A percentile compares a stretch with the other conserved stretches of the same genome.
These are phyloP conservation scores for Penicillium sp. DNA, from an alignment of 2,329 filamentous ascomycete species.

Conservation along the genomic window DNA sequence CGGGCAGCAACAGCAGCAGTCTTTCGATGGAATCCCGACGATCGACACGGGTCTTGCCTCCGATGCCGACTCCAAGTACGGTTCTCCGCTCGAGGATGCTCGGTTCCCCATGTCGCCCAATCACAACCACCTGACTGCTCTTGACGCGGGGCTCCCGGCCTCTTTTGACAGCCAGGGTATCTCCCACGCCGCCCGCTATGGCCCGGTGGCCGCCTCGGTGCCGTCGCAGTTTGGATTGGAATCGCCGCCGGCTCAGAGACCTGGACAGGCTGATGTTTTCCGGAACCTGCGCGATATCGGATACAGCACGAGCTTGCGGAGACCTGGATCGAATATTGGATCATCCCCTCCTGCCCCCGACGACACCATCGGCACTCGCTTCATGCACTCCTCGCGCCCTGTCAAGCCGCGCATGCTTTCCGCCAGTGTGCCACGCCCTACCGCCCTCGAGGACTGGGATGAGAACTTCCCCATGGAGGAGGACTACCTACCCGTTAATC, in stretches of 20 bases:
- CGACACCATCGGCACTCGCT: slow-evolving; percentile 66
- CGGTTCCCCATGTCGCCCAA: slow-evolving; percentile 80
- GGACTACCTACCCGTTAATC: slow-evolving; percentile 75
- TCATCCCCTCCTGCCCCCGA: slow-evolving; percentile 66
- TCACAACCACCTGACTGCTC: slow-evolving; percentile 74
- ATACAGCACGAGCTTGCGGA: slow-evolving; percentile 72
- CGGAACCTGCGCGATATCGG: slow-evolving; percentile 66
- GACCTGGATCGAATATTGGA: slow-evolving; percentile 52
- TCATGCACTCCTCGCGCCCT: slow-evolving; percentile 68
- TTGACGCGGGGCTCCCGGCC: slow-evolving; percentile 88
- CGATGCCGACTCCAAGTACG: slow-evolving; percentile 67
- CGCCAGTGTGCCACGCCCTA: slow-evolving; percentile 59
- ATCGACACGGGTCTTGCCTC: slow-evolving; percentile 63
- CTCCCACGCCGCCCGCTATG: slow-evolving; percentile 85
- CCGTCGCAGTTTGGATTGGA: slow-evolving; percentile 90
- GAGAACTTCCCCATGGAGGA: slow-evolving; percentile 79
- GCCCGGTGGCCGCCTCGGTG: slow-evolving; percentile 87
- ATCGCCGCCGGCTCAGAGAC: slow-evolving; percentile 70
- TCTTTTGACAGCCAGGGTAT: slow-evolving; percentile 97
- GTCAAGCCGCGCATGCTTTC: slow-evolving; percentile 61
- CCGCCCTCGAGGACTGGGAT: slow-evolving; percentile 60
- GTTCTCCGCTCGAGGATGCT: slow-evolving; percentile 78
- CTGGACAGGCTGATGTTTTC: slow-evolving; percentile 64
- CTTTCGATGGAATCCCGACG: slow-evolving; percentile 55
- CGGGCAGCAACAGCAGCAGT: slow-evolving; percentile 45